These are phyloP conservation scores for Raphanus sativus DNA, from an alignment of 345 rosid species.

Conservation along the genomic window DNA sequence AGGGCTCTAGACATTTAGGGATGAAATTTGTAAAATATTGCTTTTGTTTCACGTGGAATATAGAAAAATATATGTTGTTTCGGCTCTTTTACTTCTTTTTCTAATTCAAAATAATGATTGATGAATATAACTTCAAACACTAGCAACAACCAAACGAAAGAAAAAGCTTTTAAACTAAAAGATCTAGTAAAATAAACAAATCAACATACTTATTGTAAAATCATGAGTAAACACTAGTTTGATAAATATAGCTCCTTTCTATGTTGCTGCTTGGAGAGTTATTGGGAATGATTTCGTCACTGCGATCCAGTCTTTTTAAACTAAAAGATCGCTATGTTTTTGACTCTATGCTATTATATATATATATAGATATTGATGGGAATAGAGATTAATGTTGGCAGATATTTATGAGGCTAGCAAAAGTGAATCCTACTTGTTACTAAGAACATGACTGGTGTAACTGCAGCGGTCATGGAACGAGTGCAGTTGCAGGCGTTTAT, in stretches of 20 bases:
- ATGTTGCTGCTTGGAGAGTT: no score
- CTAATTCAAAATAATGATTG: not conserved
- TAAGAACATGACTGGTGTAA: not conserved
- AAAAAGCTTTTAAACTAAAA: no score
- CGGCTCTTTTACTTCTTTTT: not conserved
- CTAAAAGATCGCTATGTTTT: not conserved
- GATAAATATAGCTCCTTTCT: not conserved
- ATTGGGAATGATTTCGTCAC: no score
- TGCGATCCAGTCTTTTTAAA: no score
- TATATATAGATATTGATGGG: not conserved
- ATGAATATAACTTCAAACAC: not conserved
- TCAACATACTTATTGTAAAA: slow-evolving; percentile 27
- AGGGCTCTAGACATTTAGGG: slow-evolving; percentile 34
- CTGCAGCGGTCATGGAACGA: no score
- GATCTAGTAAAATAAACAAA: slow-evolving; percentile 25
- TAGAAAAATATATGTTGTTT: not conserved
- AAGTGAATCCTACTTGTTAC: slow-evolving; percentile 5
- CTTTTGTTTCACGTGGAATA: slow-evolving; percentile 28
- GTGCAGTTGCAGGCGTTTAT: no score
- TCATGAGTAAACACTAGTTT: not conserved
- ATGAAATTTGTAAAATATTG: slow-evolving; percentile 28
- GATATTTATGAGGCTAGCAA: not conserved
- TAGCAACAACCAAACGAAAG: not conserved
- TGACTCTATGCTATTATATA: not conserved
- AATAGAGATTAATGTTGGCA: not conserved